Conservation (phyloP, 148 eudicot species). For the Oxyria digyna region DNA sequence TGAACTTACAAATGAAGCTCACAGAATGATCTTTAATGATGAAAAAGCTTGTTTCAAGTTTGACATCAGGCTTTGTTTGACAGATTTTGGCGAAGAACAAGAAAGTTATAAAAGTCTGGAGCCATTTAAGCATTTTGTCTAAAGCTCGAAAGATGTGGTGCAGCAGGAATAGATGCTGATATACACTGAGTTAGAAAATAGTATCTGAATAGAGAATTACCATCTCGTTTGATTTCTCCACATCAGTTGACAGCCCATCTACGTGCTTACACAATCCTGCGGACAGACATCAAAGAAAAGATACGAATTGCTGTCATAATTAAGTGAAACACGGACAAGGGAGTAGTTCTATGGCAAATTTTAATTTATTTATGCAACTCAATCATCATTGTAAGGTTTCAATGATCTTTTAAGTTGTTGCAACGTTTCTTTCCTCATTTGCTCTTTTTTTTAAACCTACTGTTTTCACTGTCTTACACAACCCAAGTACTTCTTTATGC, state of each 20-base stretch:
- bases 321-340: neutral
- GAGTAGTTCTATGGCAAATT: neutral
- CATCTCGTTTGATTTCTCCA: constrained; percentile 86
- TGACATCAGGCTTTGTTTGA: neutral
- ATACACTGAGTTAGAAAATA: neutral
- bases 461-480: neutral
- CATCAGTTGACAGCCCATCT: constrained; percentile 64
- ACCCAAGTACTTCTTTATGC: neutral
- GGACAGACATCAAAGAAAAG: constrained; percentile 4
- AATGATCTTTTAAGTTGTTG: neutral
- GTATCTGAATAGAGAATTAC: constrained; percentile 17
- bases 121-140: neutral
- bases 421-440: neutral
- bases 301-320: neutral
- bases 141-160: too few relatives aligned
- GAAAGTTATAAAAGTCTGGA: neutral
- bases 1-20: neutral
- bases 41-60: neutral
- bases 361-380: neutral
- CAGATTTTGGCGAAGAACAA: too few relatives aligned
- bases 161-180: too few relatives aligned
- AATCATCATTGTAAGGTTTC: neutral
- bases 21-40: neutral
- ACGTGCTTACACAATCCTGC: constrained; percentile 72
- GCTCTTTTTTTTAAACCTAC: neutral